Evolutionary conservation across 140 eudicot genomes (phyloP).

Genomic region (Oenanthe javanica): DNA sequence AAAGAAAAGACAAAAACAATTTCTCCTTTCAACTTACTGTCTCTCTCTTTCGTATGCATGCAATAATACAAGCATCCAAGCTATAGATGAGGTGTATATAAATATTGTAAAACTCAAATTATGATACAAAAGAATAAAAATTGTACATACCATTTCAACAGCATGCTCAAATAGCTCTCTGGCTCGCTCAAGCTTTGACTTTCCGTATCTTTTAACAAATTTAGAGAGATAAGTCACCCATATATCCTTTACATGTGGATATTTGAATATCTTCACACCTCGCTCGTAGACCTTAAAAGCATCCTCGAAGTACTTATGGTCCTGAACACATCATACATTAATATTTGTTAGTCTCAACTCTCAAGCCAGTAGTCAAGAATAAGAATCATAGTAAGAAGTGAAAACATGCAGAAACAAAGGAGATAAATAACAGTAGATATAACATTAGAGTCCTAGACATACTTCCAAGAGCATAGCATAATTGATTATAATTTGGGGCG

Average conservation of each 20-base stretch:
- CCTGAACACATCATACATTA: slow-evolving; percentile 35
- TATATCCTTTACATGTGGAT: slow-evolving; percentile 93
- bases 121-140: background rate
- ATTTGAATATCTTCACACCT: slow-evolving; percentile 94
- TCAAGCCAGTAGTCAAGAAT: background rate
- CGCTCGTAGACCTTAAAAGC: slow-evolving; percentile 92
- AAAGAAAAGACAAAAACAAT: too few relatives aligned
- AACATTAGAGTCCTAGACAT: slow-evolving; percentile 7
- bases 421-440: background rate
- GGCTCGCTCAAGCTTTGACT: slow-evolving; percentile 80
- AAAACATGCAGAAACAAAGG: background rate
- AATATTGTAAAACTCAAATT: background rate
- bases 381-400: slow-evolving; percentile 1
- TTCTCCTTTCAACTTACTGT: background rate
- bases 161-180: slow-evolving; percentile 88
- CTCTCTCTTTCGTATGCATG: background rate
- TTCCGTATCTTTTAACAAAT: slow-evolving; percentile 90
- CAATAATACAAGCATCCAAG: background rate
- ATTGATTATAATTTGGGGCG: slow-evolving; percentile 91
- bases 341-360: slow-evolving; percentile 10
- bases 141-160: slow-evolving; percentile 62
- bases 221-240: slow-evolving; percentile 95
- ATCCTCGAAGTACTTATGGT: slow-evolving; percentile 91
- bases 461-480: slow-evolving; percentile 91
- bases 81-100: background rate